Evolutionary conservation across 208 protist genomes (phyloP).

Genomic region (Leishmania guyanensis): DNA sequence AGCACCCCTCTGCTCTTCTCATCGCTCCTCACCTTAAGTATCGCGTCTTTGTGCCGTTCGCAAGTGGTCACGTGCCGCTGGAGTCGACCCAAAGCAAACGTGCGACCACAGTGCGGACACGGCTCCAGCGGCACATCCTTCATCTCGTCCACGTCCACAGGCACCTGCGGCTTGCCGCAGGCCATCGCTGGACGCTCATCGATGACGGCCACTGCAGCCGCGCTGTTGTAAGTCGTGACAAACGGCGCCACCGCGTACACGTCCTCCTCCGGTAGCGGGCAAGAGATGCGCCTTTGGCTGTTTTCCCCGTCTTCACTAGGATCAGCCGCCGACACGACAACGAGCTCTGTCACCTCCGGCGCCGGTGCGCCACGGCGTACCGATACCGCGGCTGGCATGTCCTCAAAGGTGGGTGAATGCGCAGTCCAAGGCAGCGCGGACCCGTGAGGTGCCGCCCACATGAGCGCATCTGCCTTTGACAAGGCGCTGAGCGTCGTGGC

Average conservation of each 20-base stretch:
- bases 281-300: not conserved
- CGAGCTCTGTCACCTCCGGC: constrained; percentile 5
- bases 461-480: not conserved
- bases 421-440: not conserved
- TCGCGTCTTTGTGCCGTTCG: constrained; percentile 20
- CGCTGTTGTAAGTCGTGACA: not conserved
- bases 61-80: constrained; percentile 63
- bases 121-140: constrained; percentile 49
- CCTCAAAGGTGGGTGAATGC: constrained; percentile 32
- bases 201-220: not conserved
- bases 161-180: constrained; percentile 24
- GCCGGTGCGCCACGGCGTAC: constrained; percentile 15
- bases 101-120: constrained; percentile 77
- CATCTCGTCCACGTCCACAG: constrained; percentile 12
- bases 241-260: not conserved
- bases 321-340: not conserved
- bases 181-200: constrained; percentile 31
- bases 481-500: not conserved
- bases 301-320: not conserved
- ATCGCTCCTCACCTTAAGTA: constrained; percentile 12
- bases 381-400: constrained; percentile 43
- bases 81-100: constrained; percentile 57
- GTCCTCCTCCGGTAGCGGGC: not conserved
- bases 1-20: constrained; percentile 10
- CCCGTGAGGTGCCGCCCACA: not conserved